Conservation (phyloP, 345 rosid species). For the Lagerstroemia speciosa region DNA sequence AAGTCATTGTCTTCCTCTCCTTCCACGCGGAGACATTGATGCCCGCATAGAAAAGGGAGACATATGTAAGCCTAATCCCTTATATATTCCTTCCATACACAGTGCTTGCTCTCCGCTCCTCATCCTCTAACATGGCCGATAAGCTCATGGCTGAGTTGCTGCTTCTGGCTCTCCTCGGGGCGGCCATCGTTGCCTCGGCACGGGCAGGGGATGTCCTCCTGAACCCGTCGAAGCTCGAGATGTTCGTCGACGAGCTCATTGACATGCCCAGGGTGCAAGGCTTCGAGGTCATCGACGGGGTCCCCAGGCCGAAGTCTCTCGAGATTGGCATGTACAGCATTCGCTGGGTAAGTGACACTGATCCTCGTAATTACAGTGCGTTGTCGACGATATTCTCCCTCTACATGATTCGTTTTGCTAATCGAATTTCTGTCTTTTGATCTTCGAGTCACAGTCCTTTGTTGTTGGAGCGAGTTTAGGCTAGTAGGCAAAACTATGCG, state of each 20-base stretch:
- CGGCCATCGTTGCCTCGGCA: neutral
- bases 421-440: neutral
- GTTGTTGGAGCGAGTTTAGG: neutral
- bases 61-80: no score
- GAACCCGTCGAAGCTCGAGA: conserved; percentile 30
- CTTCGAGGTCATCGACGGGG: conserved; percentile 28
- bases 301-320: conserved; percentile 35
- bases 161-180: neutral
- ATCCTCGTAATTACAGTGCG: neutral
- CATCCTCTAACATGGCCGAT: no score
- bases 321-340: conserved; percentile 71
- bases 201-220: conserved; percentile 28
- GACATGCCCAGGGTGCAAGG: conserved; percentile 56
- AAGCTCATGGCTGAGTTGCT: neutral
- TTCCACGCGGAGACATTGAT: conserved; percentile 4
- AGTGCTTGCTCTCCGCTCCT: no score
- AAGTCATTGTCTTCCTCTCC: neutral
- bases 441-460: neutral
- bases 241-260: conserved; percentile 73
- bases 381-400: neutral
- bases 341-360: conserved; percentile 45
- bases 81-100: no score
- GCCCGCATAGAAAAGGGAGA: neutral
- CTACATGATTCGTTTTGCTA: neutral
- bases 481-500: no score